Base-by-base conservation (phyloP, 495 filamentous ascomycete species). In the Parathielavia hyrcaniae region DNA sequence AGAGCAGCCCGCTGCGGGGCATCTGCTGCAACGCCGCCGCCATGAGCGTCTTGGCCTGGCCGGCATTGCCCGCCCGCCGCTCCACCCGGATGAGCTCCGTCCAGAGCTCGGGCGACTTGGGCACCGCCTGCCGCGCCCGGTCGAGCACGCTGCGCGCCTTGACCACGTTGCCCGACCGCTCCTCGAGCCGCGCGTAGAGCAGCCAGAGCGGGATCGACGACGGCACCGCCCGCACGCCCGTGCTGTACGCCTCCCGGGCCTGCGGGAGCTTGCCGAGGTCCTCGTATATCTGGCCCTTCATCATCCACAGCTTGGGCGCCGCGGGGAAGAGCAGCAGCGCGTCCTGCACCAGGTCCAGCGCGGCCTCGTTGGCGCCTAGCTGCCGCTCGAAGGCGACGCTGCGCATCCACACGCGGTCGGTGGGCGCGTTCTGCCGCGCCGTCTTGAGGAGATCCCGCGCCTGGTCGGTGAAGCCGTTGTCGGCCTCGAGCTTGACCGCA, bases 281-380 rank as follows among this genome's bases (percentile, higher is more conserved):
- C 63, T 96, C 88, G 79, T 97, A 99, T 59, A 97, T 89, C 63
- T 99, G 93, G 5, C 95, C 93, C 73, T 97, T 99, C 77, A 96
- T 89, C 89, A 96, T 96, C 86, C 90, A 96, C 12, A 99, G 81
- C 69, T 97, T 97, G 53, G 89, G 83, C 2, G 86, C 82, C 48
- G 83, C 82, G 12, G 95, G 92, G 71, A 93, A 97, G n/a, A 89
- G 76, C 54, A 90, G 85, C 0, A 99, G 78, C 30, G 86, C 95
- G 66, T 96, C 83, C 63, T 86, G 89, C 59, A 90, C 90, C 8
- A 97, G 83, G 61, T 95, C 84, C 4, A 99, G 77, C 0, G 92
- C 88, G 0, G 84, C 85, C 38, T 93, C 86, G 41, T 78, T 77
- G 61, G 93, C 85, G 38, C 86, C 86, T 14, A 89, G 77, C 64